Evolutionary conservation across 2,329 filamentous ascomycete species (phyloP), one percentile per base, ranked within the genome.

Genomic region (Chlorencoelia australis): DNA sequence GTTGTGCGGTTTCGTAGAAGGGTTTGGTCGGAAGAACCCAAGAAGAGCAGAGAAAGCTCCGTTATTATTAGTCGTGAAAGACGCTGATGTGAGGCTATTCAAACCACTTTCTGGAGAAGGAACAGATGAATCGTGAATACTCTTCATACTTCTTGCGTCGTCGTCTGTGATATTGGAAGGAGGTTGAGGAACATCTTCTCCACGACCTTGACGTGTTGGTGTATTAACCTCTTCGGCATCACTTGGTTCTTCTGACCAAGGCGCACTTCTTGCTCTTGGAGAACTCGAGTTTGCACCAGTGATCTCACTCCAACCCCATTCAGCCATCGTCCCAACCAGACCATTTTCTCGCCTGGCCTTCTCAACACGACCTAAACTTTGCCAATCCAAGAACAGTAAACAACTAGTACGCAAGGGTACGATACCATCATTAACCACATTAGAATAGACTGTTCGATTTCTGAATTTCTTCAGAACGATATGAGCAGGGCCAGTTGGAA

Each of bases 391-490:
- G 53, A 98, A 98, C 5, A 98, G 63, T n/a, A 98, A 66, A 58
- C 89, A 98, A 45, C 89, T 96, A 4, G 91, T 98, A 15, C 91
- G 77, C 21, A 98, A 64, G 3, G 91, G 91, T 4, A 98, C 91
- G 48, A 98, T 95, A 3, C 88, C 89, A 60, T 96, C 89, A 54
- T 96, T 96, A 48, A 96, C 89, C 9, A 96, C 88, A 52, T 96
- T 96, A 2, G 88, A 94, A 58, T 96, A 96, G 1, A 95, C 69
- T 0, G 91, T 96, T 11, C 89, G 72, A 56, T 93, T 94, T 15
- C 85, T 71, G 58, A 96, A 96, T 61, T 84, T 86, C 55, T 82
- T 79, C 26, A 96, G 63, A 1, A 88, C 89, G 37, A 76, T 74
- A 58, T 95, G 88, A 5, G 89, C 91, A 11, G 89, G 88, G 0